Conservation (phyloP, 1,284 basidiomycete genomes). For the Xerocomus amazonicus region DNA sequence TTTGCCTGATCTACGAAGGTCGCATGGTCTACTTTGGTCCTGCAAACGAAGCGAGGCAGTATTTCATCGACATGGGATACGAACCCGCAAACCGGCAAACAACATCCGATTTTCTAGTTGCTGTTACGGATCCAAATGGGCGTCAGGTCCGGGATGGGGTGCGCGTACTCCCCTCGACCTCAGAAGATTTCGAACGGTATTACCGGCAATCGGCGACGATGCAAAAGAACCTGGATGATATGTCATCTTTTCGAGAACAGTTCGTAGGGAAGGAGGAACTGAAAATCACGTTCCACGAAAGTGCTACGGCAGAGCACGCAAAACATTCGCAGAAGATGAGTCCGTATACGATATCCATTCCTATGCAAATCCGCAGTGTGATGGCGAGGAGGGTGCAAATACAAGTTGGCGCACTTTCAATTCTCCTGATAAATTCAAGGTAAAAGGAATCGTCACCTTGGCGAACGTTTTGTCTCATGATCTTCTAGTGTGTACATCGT, state of each 20-base stretch:
- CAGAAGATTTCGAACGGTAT: constrained; percentile 54
- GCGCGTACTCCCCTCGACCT: constrained; percentile 52
- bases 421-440: constrained; percentile 38
- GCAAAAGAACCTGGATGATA: constrained; percentile 33
- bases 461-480: constrained; percentile 29
- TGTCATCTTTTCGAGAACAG: constrained; percentile 35
- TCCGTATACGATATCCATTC: constrained; percentile 48
- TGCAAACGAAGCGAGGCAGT: constrained; percentile 51
- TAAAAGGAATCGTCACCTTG: constrained; percentile 9
- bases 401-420: constrained; percentile 50
- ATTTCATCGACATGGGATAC: constrained; percentile 70
- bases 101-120: constrained; percentile 64
- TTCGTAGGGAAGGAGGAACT: constrained; percentile 38
- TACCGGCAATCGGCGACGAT: constrained; percentile 33
- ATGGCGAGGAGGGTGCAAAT: constrained; percentile 69
- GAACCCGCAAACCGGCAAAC: constrained; percentile 56
- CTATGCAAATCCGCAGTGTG: constrained; percentile 64
- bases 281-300: constrained; percentile 44
- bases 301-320: constrained; percentile 51
- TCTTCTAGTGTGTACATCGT: constrained; percentile 43
- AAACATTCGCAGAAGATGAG: constrained; percentile 37
- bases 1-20: constrained; percentile 67
- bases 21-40: constrained; percentile 71
- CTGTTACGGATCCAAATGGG: constrained; percentile 58
- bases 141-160: constrained; percentile 51